Percentiles rank a stretch among this genome's conserved stretches.
Evolutionary conservation across 106 monocot genomes (phyloP).

Genomic region (Dioscorea alata): DNA sequence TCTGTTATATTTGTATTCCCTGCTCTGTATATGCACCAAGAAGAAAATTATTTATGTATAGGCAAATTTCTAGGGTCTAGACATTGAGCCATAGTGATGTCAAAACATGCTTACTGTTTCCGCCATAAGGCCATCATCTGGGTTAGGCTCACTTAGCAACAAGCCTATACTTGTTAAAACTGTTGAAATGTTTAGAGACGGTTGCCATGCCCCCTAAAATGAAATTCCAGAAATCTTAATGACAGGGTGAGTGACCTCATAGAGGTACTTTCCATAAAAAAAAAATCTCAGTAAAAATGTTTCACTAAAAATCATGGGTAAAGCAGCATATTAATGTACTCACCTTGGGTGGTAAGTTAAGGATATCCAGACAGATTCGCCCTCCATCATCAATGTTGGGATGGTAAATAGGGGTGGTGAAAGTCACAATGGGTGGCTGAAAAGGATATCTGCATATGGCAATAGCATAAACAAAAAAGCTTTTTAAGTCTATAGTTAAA

Average conservation of each 20-base stretch:
- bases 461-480: too few species aligned
- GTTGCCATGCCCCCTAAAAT: conserved; percentile 77
- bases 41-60: background rate
- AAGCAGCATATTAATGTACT: background rate
- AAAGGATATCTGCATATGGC: conserved; percentile 71
- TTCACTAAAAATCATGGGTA: background rate
- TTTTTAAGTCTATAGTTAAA: background rate
- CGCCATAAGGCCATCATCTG: conserved; percentile 95
- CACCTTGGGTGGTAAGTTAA: conserved; percentile 98
- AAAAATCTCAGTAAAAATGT: background rate
- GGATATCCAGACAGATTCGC: conserved; percentile 94
- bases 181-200: conserved; percentile 86
- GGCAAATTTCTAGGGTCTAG: background rate
- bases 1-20: conserved; percentile 85
- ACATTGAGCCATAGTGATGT: background rate
- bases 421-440: conserved; percentile 85
- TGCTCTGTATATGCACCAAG: conserved; percentile 51
- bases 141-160: conserved; percentile 86
- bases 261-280: background rate
- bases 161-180: conserved; percentile 81
- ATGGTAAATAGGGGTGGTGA: conserved; percentile 91
- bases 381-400: conserved; percentile 98
- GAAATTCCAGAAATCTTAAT: background rate
- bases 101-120: conserved; percentile 56
- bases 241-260: background rate